Conservation (phyloP, 2,329 filamentous ascomycete species). For the Penicillium sp. region DNA sequence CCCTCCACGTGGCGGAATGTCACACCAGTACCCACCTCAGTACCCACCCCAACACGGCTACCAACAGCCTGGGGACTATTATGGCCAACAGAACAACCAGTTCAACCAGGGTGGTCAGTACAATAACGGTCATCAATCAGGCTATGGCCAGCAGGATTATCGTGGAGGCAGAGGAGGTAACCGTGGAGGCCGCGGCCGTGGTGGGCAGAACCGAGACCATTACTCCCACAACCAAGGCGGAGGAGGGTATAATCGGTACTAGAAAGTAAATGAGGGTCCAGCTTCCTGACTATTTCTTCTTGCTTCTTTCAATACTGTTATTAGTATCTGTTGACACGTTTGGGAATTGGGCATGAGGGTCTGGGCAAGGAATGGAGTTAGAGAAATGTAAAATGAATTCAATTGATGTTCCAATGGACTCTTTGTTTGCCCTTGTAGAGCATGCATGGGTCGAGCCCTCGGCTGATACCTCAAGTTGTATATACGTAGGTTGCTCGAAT, state of each 20-base stretch:
- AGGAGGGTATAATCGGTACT: conserved; percentile 44
- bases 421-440: background rate
- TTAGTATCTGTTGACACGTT: conserved; percentile 5
- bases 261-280: conserved; percentile 9
- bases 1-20: conserved; percentile 39
- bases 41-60: conserved; percentile 22
- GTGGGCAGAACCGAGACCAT: conserved; percentile 29
- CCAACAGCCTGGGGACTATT: conserved; percentile 19
- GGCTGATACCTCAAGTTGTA: background rate
- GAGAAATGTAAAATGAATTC: conserved; percentile 14
- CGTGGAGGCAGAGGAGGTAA: conserved; percentile 27
- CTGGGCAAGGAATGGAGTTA: conserved; percentile 8
- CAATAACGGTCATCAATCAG: conserved; percentile 17
- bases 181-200: conserved; percentile 26
- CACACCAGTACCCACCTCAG: conserved; percentile 25
- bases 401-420: background rate
- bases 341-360: conserved; percentile 1
- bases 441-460: background rate
- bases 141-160: conserved; percentile 27
- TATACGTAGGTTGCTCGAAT: background rate
- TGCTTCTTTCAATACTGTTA: conserved; percentile 1
- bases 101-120: conserved; percentile 21
- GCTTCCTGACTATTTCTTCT: background rate
- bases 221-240: conserved; percentile 24
- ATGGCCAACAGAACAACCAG: conserved; percentile 21